Evolutionary conservation across 2,329 filamentous ascomycete genomes (phyloP).

Genomic region (Ciborinia camelliae): DNA sequence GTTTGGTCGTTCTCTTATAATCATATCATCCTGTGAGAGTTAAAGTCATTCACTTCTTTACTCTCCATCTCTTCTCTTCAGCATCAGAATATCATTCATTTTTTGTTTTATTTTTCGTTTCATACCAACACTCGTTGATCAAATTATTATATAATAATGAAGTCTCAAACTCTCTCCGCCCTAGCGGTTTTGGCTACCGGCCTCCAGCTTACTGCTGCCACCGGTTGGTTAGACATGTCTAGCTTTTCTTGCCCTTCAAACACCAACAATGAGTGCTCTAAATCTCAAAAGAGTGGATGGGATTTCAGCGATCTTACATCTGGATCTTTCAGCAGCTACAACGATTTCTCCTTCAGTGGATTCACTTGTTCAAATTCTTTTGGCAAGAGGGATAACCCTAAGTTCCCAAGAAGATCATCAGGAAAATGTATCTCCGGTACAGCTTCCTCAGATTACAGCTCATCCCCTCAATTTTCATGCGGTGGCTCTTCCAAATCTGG

Average conservation of each 20-base stretch:
- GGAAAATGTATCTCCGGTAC: slow-evolving; percentile 60
- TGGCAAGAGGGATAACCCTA: slow-evolving; percentile 53
- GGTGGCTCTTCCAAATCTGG: slow-evolving; percentile 36
- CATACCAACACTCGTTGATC: slow-evolving; percentile 28
- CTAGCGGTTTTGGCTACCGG: slow-evolving; percentile 32
- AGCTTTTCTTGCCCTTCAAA: slow-evolving; percentile 67
- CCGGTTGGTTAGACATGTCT: slow-evolving; percentile 48
- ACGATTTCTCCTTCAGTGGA: slow-evolving; percentile 70
- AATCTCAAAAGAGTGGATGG: slow-evolving; percentile 67
- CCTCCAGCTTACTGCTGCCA: slow-evolving; percentile 46
- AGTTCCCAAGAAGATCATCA: slow-evolving; percentile 35
- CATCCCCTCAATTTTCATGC: slow-evolving; percentile 57
- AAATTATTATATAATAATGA: slow-evolving; percentile 40
- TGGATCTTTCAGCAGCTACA: slow-evolving; percentile 63
- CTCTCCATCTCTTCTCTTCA: slow-evolving; percentile 39
- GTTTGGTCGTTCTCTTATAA: slow-evolving; percentile 19
- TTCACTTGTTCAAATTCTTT: slow-evolving; percentile 64
- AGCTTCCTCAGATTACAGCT: slow-evolving; percentile 43
- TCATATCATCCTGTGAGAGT: slow-evolving; percentile 31
- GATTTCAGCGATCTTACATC: slow-evolving; percentile 62
- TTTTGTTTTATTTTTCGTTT: slow-evolving; percentile 30
- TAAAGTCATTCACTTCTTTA: slow-evolving; percentile 47
- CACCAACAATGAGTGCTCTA: slow-evolving; percentile 72
- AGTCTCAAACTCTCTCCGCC: slow-evolving; percentile 36
- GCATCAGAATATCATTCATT: slow-evolving; percentile 34